These are phyloP conservation scores for Xylaria acuta DNA, from an alignment of 495 filamentous ascomycete species.

Conservation along the genomic window DNA sequence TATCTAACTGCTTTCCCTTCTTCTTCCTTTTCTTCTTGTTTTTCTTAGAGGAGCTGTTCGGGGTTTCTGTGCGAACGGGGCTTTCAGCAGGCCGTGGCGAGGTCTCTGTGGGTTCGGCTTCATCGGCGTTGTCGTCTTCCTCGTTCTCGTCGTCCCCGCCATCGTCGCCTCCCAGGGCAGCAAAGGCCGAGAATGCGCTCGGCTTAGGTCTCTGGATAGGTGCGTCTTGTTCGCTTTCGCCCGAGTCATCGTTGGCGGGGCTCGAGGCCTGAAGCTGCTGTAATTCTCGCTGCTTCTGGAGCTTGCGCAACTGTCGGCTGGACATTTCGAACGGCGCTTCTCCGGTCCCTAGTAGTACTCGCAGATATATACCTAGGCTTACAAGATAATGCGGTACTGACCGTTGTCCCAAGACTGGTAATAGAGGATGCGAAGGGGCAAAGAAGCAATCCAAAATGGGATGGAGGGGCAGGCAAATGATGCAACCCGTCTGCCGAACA, in stretches of 20 bases:
- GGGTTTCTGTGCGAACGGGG: conserved; percentile 42
- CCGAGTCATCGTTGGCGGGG: conserved; percentile 47
- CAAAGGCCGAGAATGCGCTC: conserved; percentile 57
- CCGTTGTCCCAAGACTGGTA: background rate
- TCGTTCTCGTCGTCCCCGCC: conserved; percentile 48
- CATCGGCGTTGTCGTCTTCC: conserved; percentile 38
- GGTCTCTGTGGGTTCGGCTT: conserved; percentile 43
- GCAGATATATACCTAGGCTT: background rate
- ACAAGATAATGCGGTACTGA: background rate
- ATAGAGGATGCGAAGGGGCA: background rate
- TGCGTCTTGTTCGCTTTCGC: conserved; percentile 50
- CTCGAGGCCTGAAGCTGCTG: conserved; percentile 38
- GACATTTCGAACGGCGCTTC: conserved; percentile 64
- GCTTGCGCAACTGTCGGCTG: conserved; percentile 76
- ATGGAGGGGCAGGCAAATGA: conserved; percentile 19
- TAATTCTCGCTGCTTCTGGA: conserved; percentile 74
- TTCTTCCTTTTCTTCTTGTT: conserved; percentile 69
- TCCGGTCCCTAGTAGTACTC: background rate
- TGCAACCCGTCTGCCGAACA: background rate
- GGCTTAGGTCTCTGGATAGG: conserved; percentile 43
- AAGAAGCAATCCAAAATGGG: background rate
- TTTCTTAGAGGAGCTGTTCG: conserved; percentile 60
- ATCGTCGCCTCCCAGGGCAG: conserved; percentile 48
- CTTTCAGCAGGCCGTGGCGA: conserved; percentile 43
- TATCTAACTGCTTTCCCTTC: conserved; percentile 50